A percentile compares a stretch with the other conserved stretches of the same genome.
These are phyloP conservation scores for Gynostemma pentaphyllum DNA, from an alignment of 306 rosid genomes.

Conservation along the genomic window DNA sequence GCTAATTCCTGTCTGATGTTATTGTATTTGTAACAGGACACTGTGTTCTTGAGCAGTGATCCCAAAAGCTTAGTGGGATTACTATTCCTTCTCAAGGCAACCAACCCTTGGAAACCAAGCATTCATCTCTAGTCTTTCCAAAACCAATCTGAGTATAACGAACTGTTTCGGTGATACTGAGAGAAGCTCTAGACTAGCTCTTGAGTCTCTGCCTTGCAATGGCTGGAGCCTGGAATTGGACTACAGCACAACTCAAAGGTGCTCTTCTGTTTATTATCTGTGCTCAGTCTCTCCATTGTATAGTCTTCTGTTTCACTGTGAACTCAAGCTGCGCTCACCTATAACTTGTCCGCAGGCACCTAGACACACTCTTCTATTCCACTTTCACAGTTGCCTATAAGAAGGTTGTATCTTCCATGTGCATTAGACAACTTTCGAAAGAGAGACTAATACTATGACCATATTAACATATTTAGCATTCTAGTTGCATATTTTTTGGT, in stretches of 20 bases:
- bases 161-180: not conserved
- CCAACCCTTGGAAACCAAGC: not conserved
- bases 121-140: not conserved
- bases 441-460: not conserved
- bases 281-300: not conserved
- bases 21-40: not conserved
- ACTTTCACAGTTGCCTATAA: not conserved
- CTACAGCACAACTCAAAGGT: conserved; percentile 1
- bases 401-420: not conserved
- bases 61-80: not conserved
- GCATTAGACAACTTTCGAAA: not conserved
- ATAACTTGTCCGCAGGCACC: not conserved
- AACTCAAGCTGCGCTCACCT: not conserved
- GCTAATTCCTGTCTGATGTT: not conserved
- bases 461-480: not conserved
- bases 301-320: no score
- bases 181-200: not conserved
- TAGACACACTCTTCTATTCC: not conserved
- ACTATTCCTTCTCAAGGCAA: conserved; percentile 3
- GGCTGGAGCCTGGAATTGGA: not conserved
- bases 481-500: not conserved
- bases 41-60: not conserved
- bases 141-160: not conserved
- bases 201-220: not conserved
- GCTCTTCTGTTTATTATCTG: not conserved